Conservation (phyloP, 1,284 basidiomycete genomes). For the Cronartium ribicola region DNA sequence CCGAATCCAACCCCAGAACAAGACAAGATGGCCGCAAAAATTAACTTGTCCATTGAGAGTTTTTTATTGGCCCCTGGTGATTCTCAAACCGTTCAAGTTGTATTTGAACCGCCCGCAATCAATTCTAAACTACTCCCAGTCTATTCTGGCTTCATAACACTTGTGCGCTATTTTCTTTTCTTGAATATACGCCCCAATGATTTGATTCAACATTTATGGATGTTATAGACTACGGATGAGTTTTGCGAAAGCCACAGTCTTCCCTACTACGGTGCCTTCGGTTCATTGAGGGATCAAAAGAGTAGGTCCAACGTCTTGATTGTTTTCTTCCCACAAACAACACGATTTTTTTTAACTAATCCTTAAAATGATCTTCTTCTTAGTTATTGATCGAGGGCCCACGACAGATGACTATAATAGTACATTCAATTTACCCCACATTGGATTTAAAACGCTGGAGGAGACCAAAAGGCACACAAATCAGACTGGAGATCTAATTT, state of each 20-base stretch:
- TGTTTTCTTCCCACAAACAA: not conserved
- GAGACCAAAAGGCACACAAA: not conserved
- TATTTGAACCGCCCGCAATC: slow-evolving; percentile 12
- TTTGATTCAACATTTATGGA: not conserved
- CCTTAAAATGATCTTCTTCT: not conserved
- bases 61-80: slow-evolving; percentile 18
- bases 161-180: slow-evolving; percentile 3
- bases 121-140: slow-evolving; percentile 11
- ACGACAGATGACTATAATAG: not conserved
- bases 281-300: slow-evolving; percentile 21
- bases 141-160: slow-evolving; percentile 33
- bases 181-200: not conserved
- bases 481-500: not conserved
- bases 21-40: slow-evolving; percentile 3
- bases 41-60: slow-evolving; percentile 1
- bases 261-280: slow-evolving; percentile 19
- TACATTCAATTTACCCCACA: not conserved
- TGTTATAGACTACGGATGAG: not conserved
- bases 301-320: not conserved
- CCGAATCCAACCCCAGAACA: slow-evolving; percentile 2
- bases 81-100: slow-evolving; percentile 6
- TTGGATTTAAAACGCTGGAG: not conserved
- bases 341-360: not conserved
- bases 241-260: slow-evolving; percentile 25
- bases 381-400: not conserved